phyloP scores from a whole-genome alignment of 352 stramenopile species.

The Peronospora farinosa region DNA sequence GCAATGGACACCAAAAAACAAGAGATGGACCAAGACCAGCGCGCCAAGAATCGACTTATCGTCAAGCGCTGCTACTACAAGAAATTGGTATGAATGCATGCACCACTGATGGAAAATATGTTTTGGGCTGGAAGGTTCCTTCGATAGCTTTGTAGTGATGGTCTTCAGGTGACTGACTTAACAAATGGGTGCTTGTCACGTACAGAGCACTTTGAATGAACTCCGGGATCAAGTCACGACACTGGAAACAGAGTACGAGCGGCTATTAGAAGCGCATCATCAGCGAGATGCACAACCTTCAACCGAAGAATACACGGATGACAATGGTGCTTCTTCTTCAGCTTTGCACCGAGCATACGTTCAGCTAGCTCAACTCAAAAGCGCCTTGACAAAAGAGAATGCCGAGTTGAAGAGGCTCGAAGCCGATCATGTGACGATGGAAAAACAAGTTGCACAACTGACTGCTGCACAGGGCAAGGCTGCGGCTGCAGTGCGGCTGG shows the following conservation, averaged over 20 bases:
- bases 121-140: background rate
- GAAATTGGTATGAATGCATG: conserved; percentile 37
- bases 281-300: conserved; percentile 27
- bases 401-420: conserved; percentile 39
- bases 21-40: conserved; percentile 20
- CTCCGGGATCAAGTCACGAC: conserved; percentile 35
- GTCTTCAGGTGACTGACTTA: background rate
- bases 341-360: conserved; percentile 18
- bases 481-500: too few relatives aligned
- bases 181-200: conserved; percentile 3
- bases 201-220: conserved; percentile 28
- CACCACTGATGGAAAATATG: too few relatives aligned
- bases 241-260: conserved; percentile 26
- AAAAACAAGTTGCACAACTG: conserved; percentile 31
- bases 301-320: background rate
- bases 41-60: conserved; percentile 48
- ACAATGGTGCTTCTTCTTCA: background rate
- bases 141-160: background rate
- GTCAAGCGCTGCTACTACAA: conserved; percentile 75
- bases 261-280: conserved; percentile 30
- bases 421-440: conserved; percentile 33
- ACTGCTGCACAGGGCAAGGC: too few relatives aligned
- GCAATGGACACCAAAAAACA: conserved; percentile 7
- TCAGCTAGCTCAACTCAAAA: conserved; percentile 2
- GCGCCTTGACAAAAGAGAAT: conserved; percentile 44